A percentile compares a stretch with the other conserved stretches of the same genome.
phyloP scores from a whole-genome alignment of 352 stramenopile species.

The Phytophthora capsici region DNA sequence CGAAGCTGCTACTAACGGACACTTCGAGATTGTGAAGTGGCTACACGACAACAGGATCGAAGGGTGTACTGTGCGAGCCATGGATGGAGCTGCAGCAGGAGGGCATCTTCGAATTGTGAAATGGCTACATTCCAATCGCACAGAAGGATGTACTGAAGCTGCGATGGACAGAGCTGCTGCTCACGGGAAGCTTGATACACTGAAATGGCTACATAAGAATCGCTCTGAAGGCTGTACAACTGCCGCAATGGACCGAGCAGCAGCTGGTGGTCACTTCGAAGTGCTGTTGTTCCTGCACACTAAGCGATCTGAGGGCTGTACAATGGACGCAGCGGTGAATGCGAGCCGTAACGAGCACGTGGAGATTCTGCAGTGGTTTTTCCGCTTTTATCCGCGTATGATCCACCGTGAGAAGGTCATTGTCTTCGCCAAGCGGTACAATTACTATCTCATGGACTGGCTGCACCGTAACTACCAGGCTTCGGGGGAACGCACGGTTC shows the following conservation, averaged over 20 bases:
- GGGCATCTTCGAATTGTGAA: constrained; percentile 39
- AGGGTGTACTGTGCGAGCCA: constrained; percentile 37
- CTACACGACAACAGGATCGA: constrained; percentile 37
- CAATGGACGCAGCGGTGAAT: constrained; percentile 43
- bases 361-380: constrained; percentile 48
- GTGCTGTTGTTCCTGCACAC: constrained; percentile 46
- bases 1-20: constrained; percentile 33
- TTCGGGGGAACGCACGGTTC: constrained; percentile 37
- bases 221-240: constrained; percentile 41
- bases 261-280: constrained; percentile 45
- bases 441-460: constrained; percentile 53
- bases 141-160: constrained; percentile 40
- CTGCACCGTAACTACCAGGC: constrained; percentile 47
- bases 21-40: constrained; percentile 44
- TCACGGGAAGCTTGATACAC: constrained; percentile 32
- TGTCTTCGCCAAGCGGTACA: constrained; percentile 47
- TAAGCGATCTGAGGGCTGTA: constrained; percentile 34
- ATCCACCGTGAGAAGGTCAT: constrained; percentile 50
- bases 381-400: constrained; percentile 41
- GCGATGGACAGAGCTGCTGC: constrained; percentile 48
- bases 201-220: constrained; percentile 41
- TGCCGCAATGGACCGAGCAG: constrained; percentile 39
- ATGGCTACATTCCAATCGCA: constrained; percentile 39
- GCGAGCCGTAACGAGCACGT: constrained; percentile 44
- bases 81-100: constrained; percentile 34